Percentiles rank a stretch among this genome's conserved stretches.
Evolutionary conservation across 352 stramenopile species (phyloP).

Genomic region (Pythium insidiosum): DNA sequence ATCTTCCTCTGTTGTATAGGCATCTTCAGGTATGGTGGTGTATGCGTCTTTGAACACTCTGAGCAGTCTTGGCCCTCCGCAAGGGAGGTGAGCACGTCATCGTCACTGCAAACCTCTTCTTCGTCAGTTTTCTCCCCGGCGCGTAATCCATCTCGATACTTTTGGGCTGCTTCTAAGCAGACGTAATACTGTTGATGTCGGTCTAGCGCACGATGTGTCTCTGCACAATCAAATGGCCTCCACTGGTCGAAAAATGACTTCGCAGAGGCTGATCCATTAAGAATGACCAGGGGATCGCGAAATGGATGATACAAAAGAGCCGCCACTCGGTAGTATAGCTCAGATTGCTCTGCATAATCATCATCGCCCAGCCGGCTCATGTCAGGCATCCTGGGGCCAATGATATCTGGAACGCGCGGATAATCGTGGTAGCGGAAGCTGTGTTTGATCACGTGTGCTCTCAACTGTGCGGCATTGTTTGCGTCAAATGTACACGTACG

Average conservation of each 20-base stretch:
- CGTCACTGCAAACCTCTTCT: neutral
- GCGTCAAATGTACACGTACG: neutral
- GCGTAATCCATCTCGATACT: constrained; percentile 1
- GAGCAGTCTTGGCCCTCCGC: neutral
- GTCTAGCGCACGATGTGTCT: constrained; percentile 3
- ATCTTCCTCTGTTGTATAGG: too few species aligned
- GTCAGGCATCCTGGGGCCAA: constrained; percentile 14
- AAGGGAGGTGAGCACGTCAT: neutral
- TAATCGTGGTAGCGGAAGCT: constrained; percentile 2
- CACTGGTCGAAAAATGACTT: neutral
- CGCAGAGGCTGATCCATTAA: neutral
- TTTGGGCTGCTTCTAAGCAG: constrained; percentile 1
- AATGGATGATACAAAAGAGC: constrained; percentile 14
- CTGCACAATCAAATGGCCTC: neutral
- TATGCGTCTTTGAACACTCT: too few species aligned
- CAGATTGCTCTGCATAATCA: constrained; percentile 6
- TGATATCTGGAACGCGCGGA: constrained; percentile 14
- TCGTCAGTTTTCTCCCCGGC: constrained; percentile 1
- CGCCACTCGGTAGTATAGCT: constrained; percentile 10
- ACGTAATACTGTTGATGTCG: constrained; percentile 13
- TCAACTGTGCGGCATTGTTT: neutral
- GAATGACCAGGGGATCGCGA: neutral
- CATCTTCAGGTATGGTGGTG: too few species aligned
- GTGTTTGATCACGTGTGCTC: constrained; percentile 7
- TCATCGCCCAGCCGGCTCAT: constrained; percentile 1